Percentiles rank a stretch among this genome's conserved stretches.
phyloP scores from a whole-genome alignment of 2,329 filamentous ascomycete species.

The Penicillium sp. region DNA sequence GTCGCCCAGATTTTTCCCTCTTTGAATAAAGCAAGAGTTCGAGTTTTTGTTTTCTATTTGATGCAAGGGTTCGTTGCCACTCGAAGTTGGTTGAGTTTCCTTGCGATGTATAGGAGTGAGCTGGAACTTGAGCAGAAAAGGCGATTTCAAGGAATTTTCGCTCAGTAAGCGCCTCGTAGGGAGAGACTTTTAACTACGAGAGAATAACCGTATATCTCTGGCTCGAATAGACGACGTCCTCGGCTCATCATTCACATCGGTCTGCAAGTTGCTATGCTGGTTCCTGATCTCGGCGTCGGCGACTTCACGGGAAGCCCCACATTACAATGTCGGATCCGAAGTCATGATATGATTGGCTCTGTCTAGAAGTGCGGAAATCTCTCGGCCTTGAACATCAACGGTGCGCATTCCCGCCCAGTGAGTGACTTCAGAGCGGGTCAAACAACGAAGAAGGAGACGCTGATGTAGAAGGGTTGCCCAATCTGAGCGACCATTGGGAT shows the following conservation, averaged over 20 bases:
- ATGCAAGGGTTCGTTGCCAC: neutral
- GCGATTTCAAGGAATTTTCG: neutral
- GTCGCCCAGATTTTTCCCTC: neutral
- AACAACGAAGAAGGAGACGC: neutral
- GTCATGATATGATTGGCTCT: neutral
- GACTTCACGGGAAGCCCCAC: neutral
- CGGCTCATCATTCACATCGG: neutral
- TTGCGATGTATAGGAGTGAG: neutral
- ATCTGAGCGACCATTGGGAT: neutral
- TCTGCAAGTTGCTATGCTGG: neutral
- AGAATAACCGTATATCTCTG: neutral
- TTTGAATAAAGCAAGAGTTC: neutral
- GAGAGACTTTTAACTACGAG: neutral
- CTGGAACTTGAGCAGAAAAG: neutral
- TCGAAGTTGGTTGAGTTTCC: neutral
- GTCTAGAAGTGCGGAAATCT: neutral
- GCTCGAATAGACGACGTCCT: too few species aligned
- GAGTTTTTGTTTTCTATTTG: too few species aligned
- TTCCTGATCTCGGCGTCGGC: conserved; percentile 2
- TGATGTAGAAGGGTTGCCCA: neutral
- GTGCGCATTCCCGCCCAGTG: neutral
- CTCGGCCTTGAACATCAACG: neutral
- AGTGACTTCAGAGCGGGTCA: neutral
- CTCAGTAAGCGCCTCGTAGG: neutral
- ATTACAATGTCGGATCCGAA: neutral